These are phyloP conservation scores for Nakataea oryzae DNA, from an alignment of 2,329 filamentous ascomycete species.

Conservation along the genomic window DNA sequence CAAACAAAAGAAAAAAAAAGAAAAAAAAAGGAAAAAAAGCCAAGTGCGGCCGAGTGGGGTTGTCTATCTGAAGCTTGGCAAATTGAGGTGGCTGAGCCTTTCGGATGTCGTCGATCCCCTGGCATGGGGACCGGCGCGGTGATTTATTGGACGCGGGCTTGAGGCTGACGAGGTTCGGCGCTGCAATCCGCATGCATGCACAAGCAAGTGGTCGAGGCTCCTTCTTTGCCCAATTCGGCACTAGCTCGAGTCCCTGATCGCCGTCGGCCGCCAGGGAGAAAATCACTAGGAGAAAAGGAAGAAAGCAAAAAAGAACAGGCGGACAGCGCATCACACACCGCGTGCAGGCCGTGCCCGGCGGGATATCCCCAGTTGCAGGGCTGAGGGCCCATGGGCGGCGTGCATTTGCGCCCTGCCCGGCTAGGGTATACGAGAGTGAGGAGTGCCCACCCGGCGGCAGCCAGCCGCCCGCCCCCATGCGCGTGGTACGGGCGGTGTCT, in stretches of 20 bases:
- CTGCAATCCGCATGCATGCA: background rate
- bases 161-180: background rate
- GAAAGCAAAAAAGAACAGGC: background rate
- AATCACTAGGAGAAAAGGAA: too few relatives aligned
- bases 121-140: background rate
- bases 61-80: background rate
- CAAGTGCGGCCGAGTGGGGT: background rate
- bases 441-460: too few relatives aligned
- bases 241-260: background rate
- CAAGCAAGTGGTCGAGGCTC: background rate
- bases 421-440: too few relatives aligned
- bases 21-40: conserved; percentile 6
- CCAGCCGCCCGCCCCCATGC: too few relatives aligned
- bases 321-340: background rate
- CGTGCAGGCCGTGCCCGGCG: background rate
- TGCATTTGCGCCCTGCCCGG: too few relatives aligned
- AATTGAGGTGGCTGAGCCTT: background rate
- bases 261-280: too few relatives aligned
- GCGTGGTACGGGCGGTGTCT: background rate
- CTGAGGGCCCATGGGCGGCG: background rate
- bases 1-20: conserved; percentile 6
- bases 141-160: background rate
- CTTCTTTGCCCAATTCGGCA: background rate
- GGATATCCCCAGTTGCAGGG: background rate
- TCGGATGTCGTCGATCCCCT: background rate